phyloP scores from a whole-genome alignment of 345 rosid genomes.

The Eucalyptus marginata region DNA sequence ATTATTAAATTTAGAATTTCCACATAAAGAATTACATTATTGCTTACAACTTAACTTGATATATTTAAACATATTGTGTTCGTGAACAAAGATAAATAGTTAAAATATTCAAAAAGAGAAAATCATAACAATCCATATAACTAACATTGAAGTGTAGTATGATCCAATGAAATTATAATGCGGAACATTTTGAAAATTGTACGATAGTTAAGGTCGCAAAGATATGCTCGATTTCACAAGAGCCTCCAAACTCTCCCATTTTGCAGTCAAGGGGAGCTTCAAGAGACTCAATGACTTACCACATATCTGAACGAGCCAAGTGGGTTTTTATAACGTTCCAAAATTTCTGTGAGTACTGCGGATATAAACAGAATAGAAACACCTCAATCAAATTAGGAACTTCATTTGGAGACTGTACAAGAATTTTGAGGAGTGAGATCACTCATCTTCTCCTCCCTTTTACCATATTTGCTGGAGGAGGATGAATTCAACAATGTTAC shows the following conservation, averaged over 20 bases:
- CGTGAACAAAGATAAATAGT: neutral
- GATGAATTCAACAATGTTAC: neutral
- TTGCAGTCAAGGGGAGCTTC: neutral
- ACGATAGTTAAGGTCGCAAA: neutral
- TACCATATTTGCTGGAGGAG: neutral
- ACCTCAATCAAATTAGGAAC: neutral
- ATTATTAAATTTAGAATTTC: no score
- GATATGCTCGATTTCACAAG: neutral
- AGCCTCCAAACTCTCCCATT: neutral
- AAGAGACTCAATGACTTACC: neutral
- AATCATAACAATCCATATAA: no score
- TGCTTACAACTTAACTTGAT: no score
- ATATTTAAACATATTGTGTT: neutral
- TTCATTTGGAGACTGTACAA: no score
- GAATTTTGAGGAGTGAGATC: no score
- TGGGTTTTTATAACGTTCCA: neutral
- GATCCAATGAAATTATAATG: neutral
- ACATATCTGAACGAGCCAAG: neutral
- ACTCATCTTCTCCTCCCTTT: no score
- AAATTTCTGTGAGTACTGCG: rapidly evolving
- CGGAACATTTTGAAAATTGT: neutral
- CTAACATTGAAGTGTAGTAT: neutral
- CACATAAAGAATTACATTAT: no score
- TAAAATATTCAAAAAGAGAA: neutral
- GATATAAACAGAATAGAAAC: neutral